A percentile compares a stretch with the other conserved stretches of the same genome.
phyloP scores from a whole-genome alignment of 305 asterid species.

The Fraxinus platypoda region DNA sequence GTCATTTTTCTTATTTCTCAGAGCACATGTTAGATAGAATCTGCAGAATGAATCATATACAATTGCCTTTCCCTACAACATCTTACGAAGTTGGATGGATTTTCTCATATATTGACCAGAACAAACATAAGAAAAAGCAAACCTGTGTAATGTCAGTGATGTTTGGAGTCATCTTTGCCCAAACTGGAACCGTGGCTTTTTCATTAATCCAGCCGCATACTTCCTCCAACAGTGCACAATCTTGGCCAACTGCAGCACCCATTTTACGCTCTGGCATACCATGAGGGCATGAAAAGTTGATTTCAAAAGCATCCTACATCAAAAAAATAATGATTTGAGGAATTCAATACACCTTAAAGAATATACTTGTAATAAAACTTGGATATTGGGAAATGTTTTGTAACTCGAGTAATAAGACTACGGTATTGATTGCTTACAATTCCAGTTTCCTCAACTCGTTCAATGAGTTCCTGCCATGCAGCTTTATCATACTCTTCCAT shows the following conservation, averaged over 20 bases:
- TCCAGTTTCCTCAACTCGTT: constrained; percentile 84
- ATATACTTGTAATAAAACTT: neutral
- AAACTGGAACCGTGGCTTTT: constrained; percentile 89
- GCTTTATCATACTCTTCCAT: constrained; percentile 92
- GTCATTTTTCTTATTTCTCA: too few relatives aligned
- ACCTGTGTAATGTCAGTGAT: constrained; percentile 91
- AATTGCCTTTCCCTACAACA: neutral
- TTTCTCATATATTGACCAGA: neutral
- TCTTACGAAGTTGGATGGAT: neutral
- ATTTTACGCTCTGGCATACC: constrained; percentile 97
- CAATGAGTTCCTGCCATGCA: constrained; percentile 93
- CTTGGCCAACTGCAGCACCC: constrained; percentile 99
- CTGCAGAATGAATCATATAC: neutral
- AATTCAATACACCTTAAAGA: neutral
- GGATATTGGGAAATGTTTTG: neutral
- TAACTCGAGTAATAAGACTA: neutral
- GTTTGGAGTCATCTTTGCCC: constrained; percentile 99
- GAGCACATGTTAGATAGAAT: neutral
- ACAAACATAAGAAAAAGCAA: constrained; percentile 5
- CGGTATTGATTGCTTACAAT: constrained; percentile 49
- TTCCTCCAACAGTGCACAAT: constrained; percentile 83
- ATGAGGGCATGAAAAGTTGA: constrained; percentile 94
- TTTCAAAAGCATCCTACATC: constrained; percentile 80
- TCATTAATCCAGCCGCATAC: constrained; percentile 90
- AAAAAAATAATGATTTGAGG: constrained; percentile 14